Conservation (phyloP, 75 land plant genomes). For the Pinus taeda region DNA sequence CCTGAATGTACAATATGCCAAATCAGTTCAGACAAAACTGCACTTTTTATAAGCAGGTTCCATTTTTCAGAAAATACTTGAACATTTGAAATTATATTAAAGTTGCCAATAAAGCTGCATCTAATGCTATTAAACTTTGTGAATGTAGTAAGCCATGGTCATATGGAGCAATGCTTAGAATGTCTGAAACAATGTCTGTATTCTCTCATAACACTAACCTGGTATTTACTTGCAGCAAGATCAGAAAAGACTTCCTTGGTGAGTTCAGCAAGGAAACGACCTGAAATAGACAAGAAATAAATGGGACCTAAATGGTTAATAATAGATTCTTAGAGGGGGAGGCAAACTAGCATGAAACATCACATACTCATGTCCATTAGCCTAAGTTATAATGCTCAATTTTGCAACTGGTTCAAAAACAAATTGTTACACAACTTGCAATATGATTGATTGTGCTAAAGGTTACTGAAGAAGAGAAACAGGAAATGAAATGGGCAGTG, state of each 20-base stretch:
- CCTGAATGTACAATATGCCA: neutral
- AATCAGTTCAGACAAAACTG: neutral
- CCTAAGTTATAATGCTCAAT: neutral
- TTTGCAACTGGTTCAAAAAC: neutral
- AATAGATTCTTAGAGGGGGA: too few species aligned
- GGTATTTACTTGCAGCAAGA: slow-evolving; percentile 86
- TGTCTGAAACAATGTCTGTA: neutral
- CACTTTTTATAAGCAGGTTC: slow-evolving; percentile 1
- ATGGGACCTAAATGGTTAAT: neutral
- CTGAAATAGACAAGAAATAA: slow-evolving; percentile 31
- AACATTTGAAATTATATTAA: neutral
- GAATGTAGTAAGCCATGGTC: neutral
- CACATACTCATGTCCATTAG: neutral
- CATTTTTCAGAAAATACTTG: neutral
- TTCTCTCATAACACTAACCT: slow-evolving; percentile 31
- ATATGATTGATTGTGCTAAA: neutral
- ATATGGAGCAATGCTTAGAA: neutral
- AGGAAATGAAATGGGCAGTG: too few species aligned
- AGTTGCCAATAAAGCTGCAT: neutral
- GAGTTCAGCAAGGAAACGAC: slow-evolving; percentile 89
- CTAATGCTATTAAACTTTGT: neutral
- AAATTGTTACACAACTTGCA: neutral
- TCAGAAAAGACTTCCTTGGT: slow-evolving; percentile 97
- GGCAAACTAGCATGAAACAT: neutral
- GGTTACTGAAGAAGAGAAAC: too few species aligned